These are phyloP conservation scores for Solanum medicagineum DNA, from an alignment of 257 asterid genomes.

Conservation along the genomic window DNA sequence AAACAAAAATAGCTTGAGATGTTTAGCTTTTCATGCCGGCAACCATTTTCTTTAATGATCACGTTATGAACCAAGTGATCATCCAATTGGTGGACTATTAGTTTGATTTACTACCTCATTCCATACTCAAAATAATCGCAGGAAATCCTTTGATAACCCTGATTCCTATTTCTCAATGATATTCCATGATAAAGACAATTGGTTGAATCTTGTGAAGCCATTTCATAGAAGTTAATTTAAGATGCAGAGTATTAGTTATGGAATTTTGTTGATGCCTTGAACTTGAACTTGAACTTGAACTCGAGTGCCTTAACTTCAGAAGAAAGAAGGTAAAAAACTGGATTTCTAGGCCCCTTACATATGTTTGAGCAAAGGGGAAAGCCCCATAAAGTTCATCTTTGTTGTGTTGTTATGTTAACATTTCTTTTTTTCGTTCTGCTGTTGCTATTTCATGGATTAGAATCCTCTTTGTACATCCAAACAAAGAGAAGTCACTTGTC, in stretches of 20 bases:
- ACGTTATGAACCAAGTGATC: neutral
- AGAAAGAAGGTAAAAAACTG: neutral
- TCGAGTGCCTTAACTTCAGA: neutral
- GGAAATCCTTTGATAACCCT: no score
- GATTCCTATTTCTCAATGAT: no score
- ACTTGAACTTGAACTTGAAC: neutral
- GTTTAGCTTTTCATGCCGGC: neutral
- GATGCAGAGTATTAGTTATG: neutral
- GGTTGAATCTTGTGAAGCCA: no score
- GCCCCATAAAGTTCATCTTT: neutral
- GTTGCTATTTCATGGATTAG: neutral
- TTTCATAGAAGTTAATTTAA: no score
- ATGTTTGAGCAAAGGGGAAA: neutral
- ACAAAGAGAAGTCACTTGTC: no score
- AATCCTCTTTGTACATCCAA: no score
- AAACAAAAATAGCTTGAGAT: neutral
- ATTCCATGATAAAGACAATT: no score
- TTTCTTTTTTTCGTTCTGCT: neutral
- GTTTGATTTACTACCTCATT: neutral
- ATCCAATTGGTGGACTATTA: neutral
- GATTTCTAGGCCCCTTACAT: neutral
- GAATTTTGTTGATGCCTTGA: neutral
- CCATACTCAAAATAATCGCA: neutral
- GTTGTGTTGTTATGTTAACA: neutral
- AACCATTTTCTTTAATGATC: neutral